These are phyloP conservation scores for Apiospora hydei DNA, from an alignment of 2,329 filamentous ascomycete species.

Conservation along the genomic window DNA sequence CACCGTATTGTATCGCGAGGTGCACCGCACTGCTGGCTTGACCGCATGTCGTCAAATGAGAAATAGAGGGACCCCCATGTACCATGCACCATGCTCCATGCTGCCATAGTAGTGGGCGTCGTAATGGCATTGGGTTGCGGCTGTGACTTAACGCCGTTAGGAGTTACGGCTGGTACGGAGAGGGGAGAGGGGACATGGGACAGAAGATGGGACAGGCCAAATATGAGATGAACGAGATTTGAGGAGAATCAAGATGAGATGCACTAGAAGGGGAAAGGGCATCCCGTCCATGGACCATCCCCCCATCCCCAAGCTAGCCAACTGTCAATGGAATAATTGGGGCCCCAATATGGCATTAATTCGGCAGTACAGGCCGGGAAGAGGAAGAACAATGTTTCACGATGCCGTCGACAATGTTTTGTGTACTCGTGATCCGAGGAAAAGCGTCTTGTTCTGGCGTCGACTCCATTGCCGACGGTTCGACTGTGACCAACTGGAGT, in stretches of 20 bases:
- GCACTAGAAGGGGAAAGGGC: slow-evolving; percentile 9
- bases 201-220: too few relatives aligned
- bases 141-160: slow-evolving; percentile 19
- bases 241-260: slow-evolving; percentile 18
- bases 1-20: neutral
- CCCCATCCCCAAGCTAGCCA: neutral
- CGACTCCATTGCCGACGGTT: neutral
- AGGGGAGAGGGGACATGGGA: neutral
- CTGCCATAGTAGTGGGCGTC: neutral
- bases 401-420: slow-evolving; percentile 1
- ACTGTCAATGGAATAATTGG: neutral
- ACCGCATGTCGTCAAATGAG: slow-evolving; percentile 21
- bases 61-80: neutral
- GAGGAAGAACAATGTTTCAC: neutral
- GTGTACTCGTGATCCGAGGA: slow-evolving; percentile 13
- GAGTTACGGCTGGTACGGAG: neutral
- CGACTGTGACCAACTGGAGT: slow-evolving; percentile 1
- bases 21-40: neutral
- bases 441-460: neutral
- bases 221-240: slow-evolving; percentile 20
- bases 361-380: slow-evolving; percentile 1
- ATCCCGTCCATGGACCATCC: neutral
- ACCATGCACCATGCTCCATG: too few relatives aligned
- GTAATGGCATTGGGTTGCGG: slow-evolving; percentile 8
- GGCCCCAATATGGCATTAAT: slow-evolving; percentile 1